Evolutionary conservation across 495 filamentous ascomycete species (phyloP).

Genomic region (Aspergillus incahuasiensis): DNA sequence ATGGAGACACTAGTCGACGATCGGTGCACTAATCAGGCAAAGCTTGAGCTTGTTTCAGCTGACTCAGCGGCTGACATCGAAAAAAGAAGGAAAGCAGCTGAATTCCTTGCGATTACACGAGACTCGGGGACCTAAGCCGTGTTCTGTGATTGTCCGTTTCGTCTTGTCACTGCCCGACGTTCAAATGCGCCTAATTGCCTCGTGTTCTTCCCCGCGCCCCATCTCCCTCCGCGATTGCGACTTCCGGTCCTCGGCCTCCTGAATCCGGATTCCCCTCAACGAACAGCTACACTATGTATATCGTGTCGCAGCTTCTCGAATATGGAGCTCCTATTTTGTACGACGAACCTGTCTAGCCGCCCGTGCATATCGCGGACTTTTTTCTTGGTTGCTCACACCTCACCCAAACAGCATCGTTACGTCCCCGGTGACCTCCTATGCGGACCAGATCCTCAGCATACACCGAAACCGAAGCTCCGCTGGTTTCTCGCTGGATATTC

Average conservation of each 20-base stretch:
- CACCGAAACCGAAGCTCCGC: conserved; percentile 73
- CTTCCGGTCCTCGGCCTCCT: neutral
- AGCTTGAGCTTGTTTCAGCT: conserved; percentile 5
- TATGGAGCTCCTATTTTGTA: conserved; percentile 47
- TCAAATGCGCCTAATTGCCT: neutral
- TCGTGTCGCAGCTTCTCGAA: conserved; percentile 38
- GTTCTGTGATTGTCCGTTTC: neutral
- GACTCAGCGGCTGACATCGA: conserved; percentile 2
- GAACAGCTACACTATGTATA: conserved; percentile 28
- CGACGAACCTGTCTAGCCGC: conserved; percentile 1
- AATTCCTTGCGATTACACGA: neutral
- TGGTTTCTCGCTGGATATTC: conserved; percentile 88
- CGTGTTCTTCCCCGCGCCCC: neutral
- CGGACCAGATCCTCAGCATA: conserved; percentile 89
- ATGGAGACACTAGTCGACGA: neutral
- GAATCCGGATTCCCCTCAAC: neutral
- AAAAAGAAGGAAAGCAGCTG: conserved; percentile 1
- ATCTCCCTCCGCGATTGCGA: neutral
- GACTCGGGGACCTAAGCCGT: neutral
- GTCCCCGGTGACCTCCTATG: conserved; percentile 81
- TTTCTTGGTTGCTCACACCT: conserved; percentile 12
- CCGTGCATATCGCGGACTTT: neutral
- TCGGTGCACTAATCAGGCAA: neutral
- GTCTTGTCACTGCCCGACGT: neutral
- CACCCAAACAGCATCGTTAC: conserved; percentile 54